These are phyloP conservation scores for Dryas drummondii DNA, from an alignment of 306 rosid genomes.

Conservation along the genomic window DNA sequence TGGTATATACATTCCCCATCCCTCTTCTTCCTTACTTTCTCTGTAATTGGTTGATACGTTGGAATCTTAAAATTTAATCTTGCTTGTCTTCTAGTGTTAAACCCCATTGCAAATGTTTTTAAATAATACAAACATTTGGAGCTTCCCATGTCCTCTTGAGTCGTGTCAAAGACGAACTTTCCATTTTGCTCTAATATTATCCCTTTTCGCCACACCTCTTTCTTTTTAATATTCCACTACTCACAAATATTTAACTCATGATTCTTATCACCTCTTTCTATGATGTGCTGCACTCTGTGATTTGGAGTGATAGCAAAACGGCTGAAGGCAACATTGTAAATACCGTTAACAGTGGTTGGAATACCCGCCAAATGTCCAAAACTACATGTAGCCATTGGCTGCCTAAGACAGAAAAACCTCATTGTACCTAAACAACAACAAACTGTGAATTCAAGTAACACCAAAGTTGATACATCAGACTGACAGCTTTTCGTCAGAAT, in stretches of 20 bases:
- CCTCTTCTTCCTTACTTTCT: no score
- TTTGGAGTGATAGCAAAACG: background rate
- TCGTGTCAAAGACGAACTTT: slow-evolving; percentile 11
- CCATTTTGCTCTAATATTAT: background rate
- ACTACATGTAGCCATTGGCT: background rate
- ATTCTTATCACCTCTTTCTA: background rate
- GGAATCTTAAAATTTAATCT: background rate
- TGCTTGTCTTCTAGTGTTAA: background rate
- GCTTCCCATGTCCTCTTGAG: background rate
- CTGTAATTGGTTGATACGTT: background rate
- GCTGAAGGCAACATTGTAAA: background rate
- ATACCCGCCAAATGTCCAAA: slow-evolving; percentile 19
- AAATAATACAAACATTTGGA: background rate
- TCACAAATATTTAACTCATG: background rate
- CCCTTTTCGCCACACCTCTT: background rate
- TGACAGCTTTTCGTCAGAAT: slow-evolving; percentile 37
- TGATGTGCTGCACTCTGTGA: background rate
- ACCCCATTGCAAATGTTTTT: background rate
- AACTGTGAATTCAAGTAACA: slow-evolving; percentile 1
- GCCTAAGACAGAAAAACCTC: background rate
- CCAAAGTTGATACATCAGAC: slow-evolving; percentile 8
- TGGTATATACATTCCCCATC: no score
- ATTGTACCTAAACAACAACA: background rate
- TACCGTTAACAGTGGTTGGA: slow-evolving; percentile 13
- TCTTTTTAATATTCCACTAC: background rate